Evolutionary conservation across 2,329 filamentous ascomycete genomes (phyloP).

Genomic region (Scleromitrula shiraiana): DNA sequence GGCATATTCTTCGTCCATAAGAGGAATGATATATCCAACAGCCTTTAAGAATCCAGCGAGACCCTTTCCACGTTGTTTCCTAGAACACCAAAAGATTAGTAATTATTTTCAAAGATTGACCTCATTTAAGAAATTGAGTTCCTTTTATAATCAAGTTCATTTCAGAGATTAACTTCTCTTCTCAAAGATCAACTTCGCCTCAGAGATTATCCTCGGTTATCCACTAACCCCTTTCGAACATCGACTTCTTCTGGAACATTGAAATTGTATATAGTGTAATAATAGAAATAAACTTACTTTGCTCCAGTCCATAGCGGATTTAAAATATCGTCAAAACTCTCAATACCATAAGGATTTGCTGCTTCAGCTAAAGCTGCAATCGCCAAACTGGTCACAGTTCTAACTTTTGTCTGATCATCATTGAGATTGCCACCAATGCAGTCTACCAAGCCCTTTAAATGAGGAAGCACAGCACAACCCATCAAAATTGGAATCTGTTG

Average conservation of each 20-base stretch:
- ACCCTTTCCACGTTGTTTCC: conserved; percentile 94
- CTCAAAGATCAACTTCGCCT: too few relatives aligned
- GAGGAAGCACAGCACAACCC: conserved; percentile 92
- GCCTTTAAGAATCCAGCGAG: conserved; percentile 94
- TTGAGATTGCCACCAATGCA: conserved; percentile 94
- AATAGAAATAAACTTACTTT: not conserved
- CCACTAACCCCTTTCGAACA: too few relatives aligned
- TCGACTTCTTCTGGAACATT: too few relatives aligned
- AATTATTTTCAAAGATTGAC: too few relatives aligned
- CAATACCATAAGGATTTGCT: conserved; percentile 96
- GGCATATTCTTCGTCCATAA: conserved; percentile 99
- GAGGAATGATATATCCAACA: conserved; percentile 93
- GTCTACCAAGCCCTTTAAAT: conserved; percentile 91
- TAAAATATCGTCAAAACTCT: conserved; percentile 95
- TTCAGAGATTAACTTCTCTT: too few relatives aligned
- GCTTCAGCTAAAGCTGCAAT: conserved; percentile 94
- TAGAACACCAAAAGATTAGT: conserved; percentile 32
- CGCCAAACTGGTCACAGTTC: conserved; percentile 90
- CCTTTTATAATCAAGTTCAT: too few relatives aligned
- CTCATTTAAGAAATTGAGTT: too few relatives aligned
- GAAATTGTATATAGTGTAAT: too few relatives aligned
- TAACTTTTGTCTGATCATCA: conserved; percentile 95
- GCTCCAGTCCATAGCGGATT: conserved; percentile 94
- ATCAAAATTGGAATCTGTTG: conserved; percentile 98
- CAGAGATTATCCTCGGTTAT: too few relatives aligned